Percentiles rank a stretch among this genome's conserved stretches.
Conservation (phyloP, 805 yeast genomes). For the Candida insectorum region DNA sequence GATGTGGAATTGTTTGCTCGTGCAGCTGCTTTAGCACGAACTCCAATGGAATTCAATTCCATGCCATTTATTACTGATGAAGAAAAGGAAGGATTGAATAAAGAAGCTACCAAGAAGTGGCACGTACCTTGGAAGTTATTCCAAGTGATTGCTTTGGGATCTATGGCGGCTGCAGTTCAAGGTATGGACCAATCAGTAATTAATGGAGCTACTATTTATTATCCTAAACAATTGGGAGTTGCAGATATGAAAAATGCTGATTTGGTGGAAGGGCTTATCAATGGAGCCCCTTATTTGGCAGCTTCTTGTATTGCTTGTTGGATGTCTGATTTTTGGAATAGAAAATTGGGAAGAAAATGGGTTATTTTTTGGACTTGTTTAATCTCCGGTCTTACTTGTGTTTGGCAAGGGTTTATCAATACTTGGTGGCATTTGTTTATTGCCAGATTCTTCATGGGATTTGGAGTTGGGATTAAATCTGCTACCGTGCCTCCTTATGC, state of each 20-base stretch:
- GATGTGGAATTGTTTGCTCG: conserved; percentile 58
- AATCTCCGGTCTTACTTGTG: conserved; percentile 55
- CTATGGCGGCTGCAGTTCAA: conserved; percentile 69
- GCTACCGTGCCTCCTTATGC: conserved; percentile 67
- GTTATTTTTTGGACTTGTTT: conserved; percentile 58
- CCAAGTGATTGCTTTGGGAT: conserved; percentile 55
- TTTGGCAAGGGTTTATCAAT: conserved; percentile 67
- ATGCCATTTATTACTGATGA: conserved; percentile 47
- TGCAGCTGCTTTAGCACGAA: conserved; percentile 59
- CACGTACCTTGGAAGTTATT: conserved; percentile 48
- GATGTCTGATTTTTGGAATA: conserved; percentile 53
- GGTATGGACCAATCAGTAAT: conserved; percentile 75
- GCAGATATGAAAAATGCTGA: conserved; percentile 38
- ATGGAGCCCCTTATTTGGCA: conserved; percentile 64
- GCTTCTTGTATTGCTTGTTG: conserved; percentile 60
- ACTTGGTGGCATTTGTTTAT: conserved; percentile 59
- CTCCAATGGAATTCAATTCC: conserved; percentile 52
- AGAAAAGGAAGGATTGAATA: conserved; percentile 48
- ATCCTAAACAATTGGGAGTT: conserved; percentile 55
- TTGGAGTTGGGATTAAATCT: conserved; percentile 66
- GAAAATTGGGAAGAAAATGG: conserved; percentile 55
- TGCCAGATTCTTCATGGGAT: conserved; percentile 56
- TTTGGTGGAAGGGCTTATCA: conserved; percentile 61
- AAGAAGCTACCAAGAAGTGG: conserved; percentile 42
- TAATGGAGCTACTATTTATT: conserved; percentile 66